Percentiles rank a stretch among this genome's conserved stretches.
Evolutionary conservation across 2,329 filamentous ascomycete genomes (phyloP).

Genomic region (Aspergillus ibericus): DNA sequence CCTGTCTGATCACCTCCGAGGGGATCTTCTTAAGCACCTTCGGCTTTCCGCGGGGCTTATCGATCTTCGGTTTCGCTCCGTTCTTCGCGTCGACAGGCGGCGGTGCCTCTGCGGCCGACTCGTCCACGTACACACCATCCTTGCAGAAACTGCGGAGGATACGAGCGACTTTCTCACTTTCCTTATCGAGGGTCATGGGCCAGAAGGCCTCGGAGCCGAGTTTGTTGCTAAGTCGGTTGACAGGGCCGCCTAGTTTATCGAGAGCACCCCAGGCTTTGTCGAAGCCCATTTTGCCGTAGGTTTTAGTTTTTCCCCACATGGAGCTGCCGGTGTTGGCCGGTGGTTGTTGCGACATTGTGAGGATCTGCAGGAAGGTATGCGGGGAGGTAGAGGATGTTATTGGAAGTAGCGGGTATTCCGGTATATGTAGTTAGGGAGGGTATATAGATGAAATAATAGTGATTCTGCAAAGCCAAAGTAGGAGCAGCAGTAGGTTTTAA

Average conservation of each 20-base stretch:
- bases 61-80: conserved; percentile 41
- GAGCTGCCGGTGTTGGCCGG: not conserved
- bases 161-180: conserved; percentile 85
- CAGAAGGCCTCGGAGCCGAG: conserved; percentile 79
- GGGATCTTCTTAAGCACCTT: conserved; percentile 78
- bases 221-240: conserved; percentile 79
- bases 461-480: no score
- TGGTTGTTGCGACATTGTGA: conserved; percentile 6
- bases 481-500: no score
- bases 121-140: conserved; percentile 67
- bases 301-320: conserved; percentile 39
- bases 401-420: not conserved
- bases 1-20: conserved; percentile 77
- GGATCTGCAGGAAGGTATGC: not conserved
- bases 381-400: not conserved
- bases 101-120: conserved; percentile 46
- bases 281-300: conserved; percentile 62
- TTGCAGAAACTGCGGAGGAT: conserved; percentile 88
- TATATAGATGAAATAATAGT: no score
- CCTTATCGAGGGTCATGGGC: conserved; percentile 80
- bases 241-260: conserved; percentile 69
- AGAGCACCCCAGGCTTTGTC: conserved; percentile 68
- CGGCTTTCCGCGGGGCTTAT: conserved; percentile 59
- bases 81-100: conserved; percentile 1
- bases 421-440: no score